A percentile compares a stretch with the other conserved stretches of the same genome.
Evolutionary conservation across 1,284 basidiomycete genomes (phyloP).

Genomic region (Trichosporon sp.): DNA sequence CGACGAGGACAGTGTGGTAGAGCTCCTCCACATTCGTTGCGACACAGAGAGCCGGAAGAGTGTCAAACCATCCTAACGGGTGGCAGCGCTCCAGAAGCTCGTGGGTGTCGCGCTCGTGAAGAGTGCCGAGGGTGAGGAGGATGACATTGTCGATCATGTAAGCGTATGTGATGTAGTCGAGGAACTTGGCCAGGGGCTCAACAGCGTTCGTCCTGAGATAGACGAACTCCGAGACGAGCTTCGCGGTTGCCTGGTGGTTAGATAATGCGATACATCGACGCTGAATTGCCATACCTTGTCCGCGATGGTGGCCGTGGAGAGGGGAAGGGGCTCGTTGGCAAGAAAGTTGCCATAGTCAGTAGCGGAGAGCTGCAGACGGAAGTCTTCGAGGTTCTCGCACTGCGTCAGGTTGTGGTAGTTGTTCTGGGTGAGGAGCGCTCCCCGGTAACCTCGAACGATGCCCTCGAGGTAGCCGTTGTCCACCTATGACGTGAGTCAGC

Average conservation of each 20-base stretch:
- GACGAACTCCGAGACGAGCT: slow-evolving; percentile 96
- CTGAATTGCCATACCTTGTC: slow-evolving; percentile 60
- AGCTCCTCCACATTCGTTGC: slow-evolving; percentile 99
- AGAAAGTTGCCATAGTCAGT: slow-evolving; percentile 99
- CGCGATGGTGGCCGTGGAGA: slow-evolving; percentile 89
- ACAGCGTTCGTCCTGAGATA: slow-evolving; percentile 87
- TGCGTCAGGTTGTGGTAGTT: slow-evolving; percentile 94
- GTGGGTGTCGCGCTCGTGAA: slow-evolving; percentile 96
- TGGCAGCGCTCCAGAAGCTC: slow-evolving; percentile 96
- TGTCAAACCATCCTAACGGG: slow-evolving; percentile 94
- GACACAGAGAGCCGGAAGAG: slow-evolving; percentile 97
- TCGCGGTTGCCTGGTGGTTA: slow-evolving; percentile 64
- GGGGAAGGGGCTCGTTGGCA: slow-evolving; percentile 90
- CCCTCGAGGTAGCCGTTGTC: slow-evolving; percentile 82
- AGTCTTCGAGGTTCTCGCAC: slow-evolving; percentile 95
- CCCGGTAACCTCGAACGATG: slow-evolving; percentile 89
- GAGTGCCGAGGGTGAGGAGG: slow-evolving; percentile 91
- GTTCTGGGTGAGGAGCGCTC: slow-evolving; percentile 77
- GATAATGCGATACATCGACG: neutral
- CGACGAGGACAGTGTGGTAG: slow-evolving; percentile 93
- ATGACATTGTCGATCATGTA: slow-evolving; percentile 99
- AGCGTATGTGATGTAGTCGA: slow-evolving; percentile 94
- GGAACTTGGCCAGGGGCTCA: slow-evolving; percentile 82
- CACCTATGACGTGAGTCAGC: slow-evolving; percentile 53
- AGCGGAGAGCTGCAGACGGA: slow-evolving; percentile 84